Evolutionary conservation across 2,329 filamentous ascomycete species (phyloP).

Genomic region (Amphichorda felina): DNA sequence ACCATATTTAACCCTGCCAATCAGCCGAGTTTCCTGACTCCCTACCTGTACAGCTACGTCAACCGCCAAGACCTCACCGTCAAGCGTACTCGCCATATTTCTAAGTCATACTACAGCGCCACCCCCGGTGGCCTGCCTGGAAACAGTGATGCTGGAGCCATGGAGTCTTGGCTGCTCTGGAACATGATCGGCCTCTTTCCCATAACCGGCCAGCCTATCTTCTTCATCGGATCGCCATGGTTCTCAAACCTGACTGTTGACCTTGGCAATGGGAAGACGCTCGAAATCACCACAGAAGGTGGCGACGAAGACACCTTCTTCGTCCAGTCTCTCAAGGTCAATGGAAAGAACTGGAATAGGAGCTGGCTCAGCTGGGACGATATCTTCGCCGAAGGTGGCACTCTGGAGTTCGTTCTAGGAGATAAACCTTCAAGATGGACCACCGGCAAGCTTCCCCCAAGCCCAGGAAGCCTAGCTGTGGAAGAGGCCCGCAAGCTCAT

Average conservation of each 20-base stretch:
- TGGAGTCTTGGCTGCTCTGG: slow-evolving; percentile 61
- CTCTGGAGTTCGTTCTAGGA: slow-evolving; percentile 53
- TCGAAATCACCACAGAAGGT: slow-evolving; percentile 42
- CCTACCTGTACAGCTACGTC: slow-evolving; percentile 59
- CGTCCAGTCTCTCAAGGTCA: slow-evolving; percentile 55
- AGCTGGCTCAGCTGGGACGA: slow-evolving; percentile 56
- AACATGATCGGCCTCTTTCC: slow-evolving; percentile 59
- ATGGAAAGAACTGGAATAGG: slow-evolving; percentile 49
- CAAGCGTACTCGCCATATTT: slow-evolving; percentile 42
- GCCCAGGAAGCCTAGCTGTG: slow-evolving; percentile 29
- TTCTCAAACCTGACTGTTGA: slow-evolving; percentile 46
- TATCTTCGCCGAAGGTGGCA: slow-evolving; percentile 51
- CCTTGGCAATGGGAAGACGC: slow-evolving; percentile 39
- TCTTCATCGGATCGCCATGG: slow-evolving; percentile 54
- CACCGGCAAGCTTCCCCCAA: slow-evolving; percentile 47
- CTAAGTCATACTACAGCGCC: slow-evolving; percentile 45
- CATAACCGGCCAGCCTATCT: slow-evolving; percentile 56
- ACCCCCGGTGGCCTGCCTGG: slow-evolving; percentile 49
- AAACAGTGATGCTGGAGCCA: slow-evolving; percentile 60
- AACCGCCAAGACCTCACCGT: slow-evolving; percentile 51
- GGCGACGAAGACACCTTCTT: slow-evolving; percentile 38
- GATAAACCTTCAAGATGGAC: slow-evolving; percentile 39
- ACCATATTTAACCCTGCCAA: slow-evolving; percentile 58
- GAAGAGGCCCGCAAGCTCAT: slow-evolving; percentile 7
- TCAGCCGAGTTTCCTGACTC: slow-evolving; percentile 54